Evolutionary conservation across 306 rosid species (phyloP).

Genomic region (Delonix regia): DNA sequence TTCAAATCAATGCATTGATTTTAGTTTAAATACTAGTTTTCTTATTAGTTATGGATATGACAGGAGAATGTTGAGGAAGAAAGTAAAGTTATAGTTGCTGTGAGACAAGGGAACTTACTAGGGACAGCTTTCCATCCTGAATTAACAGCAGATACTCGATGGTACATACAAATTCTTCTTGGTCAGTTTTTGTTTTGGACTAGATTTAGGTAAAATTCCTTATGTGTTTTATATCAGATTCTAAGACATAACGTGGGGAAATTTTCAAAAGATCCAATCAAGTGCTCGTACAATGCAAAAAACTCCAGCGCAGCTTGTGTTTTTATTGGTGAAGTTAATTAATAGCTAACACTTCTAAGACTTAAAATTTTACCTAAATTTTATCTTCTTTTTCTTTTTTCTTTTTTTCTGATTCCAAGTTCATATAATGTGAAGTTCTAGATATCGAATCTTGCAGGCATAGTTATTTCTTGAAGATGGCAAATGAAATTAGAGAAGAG

Average conservation of each 20-base stretch:
- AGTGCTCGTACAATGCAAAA: too few species aligned
- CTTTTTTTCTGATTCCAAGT: neutral
- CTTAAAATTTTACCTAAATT: neutral
- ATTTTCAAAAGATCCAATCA: too few species aligned
- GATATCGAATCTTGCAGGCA: slow-evolving; percentile 70
- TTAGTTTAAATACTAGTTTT: neutral
- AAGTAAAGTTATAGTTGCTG: slow-evolving; percentile 85
- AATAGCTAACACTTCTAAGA: too few species aligned
- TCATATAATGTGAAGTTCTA: slow-evolving; percentile 21
- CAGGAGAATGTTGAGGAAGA: slow-evolving; percentile 60
- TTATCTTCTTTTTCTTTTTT: neutral
- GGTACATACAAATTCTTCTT: slow-evolving; percentile 50
- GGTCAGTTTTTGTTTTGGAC: neutral
- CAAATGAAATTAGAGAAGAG: slow-evolving; percentile 53
- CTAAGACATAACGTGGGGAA: too few species aligned
- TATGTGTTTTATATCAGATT: too few species aligned
- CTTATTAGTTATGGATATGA: slow-evolving; percentile 37
- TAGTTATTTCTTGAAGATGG: slow-evolving; percentile 90
- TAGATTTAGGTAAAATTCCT: neutral
- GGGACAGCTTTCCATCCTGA: slow-evolving; percentile 98
- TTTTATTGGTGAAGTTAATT: too few species aligned
- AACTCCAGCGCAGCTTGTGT: too few species aligned
- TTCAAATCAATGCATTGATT: neutral
- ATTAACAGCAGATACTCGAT: slow-evolving; percentile 90
- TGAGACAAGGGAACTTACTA: slow-evolving; percentile 82